Evolutionary conservation across 2,329 filamentous ascomycete genomes (phyloP), one percentile per base, ranked within the genome.

Genomic region (Colletotrichum sp.): DNA sequence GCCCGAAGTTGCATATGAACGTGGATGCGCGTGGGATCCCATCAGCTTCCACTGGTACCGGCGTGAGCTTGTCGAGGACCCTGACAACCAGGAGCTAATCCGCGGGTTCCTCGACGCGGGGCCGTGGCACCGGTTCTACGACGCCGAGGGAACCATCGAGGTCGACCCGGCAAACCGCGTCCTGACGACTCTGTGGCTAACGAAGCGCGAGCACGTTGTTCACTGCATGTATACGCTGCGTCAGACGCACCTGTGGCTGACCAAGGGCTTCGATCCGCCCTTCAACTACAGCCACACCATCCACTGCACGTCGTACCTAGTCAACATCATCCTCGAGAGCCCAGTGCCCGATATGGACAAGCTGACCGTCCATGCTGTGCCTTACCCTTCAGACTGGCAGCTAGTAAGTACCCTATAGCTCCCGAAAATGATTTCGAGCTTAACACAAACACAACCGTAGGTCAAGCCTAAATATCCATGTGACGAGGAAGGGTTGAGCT

Each of bases 1-100:
- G 4, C 10, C 32, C 8, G 66, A 69, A 18, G 66, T 59, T 30
- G 66, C 66, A 18, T 9, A 16, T 18, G 6, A 39, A 1, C 66
- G 66, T 13, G 66, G 66, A 12, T 69, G 66, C 32, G 66, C 18
- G 21, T 69, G 28, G n/a, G 66, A 69, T 16, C 52, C 52, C 9
- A 69, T 69, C 66, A 69, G 66, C 52, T 69, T 69, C 21, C 52
- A 69, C 52, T 69, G 66, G 66, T 60, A 69, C 10, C 66, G n/a
- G 15, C 66, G 52, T 5, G 30, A 59, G 66, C 66, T 52, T 7
- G 66, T 69, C 49, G n/a, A 36, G 15, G 66, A 69, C 12, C 49
- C 30, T 16, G 66, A 69, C 21, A 69, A 69, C 52, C 66, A 69
- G 66, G 52, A 24, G 8, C 28, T 69, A 9, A 69, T 69, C 21